phyloP scores from a whole-genome alignment of 345 rosid species.

The Trapa bicornis region DNA sequence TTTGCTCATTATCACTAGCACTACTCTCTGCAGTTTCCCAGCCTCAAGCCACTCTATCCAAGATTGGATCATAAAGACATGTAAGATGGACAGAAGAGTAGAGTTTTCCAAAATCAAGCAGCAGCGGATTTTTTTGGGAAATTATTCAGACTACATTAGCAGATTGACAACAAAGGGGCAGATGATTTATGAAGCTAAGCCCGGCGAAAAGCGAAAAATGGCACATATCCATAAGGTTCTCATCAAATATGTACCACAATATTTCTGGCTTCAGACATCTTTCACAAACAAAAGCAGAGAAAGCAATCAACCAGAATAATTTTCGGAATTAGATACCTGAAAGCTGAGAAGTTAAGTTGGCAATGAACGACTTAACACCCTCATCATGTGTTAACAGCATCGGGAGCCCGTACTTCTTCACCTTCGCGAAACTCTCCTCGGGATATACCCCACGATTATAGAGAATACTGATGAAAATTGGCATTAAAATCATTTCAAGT shows the following conservation, averaged over 20 bases:
- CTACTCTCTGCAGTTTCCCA: constrained; percentile 82
- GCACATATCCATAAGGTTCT: background rate
- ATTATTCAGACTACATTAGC: no score
- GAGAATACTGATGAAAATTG: constrained; percentile 42
- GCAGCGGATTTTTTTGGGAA: no score
- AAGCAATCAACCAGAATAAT: background rate
- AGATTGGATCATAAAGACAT: constrained; percentile 6
- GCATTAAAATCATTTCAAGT: background rate
- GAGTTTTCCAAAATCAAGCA: no score
- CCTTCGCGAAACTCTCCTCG: constrained; percentile 79
- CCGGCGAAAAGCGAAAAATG: background rate
- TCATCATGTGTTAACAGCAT: constrained; percentile 85
- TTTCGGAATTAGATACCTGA: constrained; percentile 34
- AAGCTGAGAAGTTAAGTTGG: constrained; percentile 58
- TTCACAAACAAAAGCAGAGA: background rate
- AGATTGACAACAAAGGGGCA: background rate
- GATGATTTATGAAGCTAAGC: background rate
- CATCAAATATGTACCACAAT: background rate
- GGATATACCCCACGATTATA: constrained; percentile 94
- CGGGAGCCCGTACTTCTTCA: constrained; percentile 95
- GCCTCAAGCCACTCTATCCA: constrained; percentile 75
- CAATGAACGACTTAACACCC: constrained; percentile 64
- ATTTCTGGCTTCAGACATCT: background rate
- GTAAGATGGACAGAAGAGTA: background rate
- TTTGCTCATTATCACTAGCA: constrained; percentile 82